Base-by-base conservation (phyloP, 345 rosid genomes). In the Anastatica hierochuntica region DNA sequence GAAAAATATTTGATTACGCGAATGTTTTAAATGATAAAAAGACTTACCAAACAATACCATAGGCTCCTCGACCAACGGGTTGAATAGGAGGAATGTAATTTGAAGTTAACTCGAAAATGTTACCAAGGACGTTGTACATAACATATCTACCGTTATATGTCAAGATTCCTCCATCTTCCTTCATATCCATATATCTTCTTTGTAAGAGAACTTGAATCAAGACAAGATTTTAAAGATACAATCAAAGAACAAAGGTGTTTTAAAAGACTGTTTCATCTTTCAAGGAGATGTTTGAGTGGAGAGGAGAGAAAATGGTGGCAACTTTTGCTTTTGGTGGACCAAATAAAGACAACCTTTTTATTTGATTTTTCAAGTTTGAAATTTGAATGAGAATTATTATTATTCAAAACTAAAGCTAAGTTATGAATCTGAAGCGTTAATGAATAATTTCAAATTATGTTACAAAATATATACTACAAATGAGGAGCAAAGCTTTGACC, bases 61-160 rank as follows among this genome's bases (percentile, higher is more conserved):
- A 80, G 11, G 97, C 88, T 35, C 95, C 97, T 56, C 84, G 92
- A 53, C 97, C 95, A 4, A 88, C 73, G 2, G 95, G 80, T n/a
- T 79, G 76, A 42, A 88, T 67, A 14, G 88, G 97, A 75, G 97
- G 97, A 34, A 76, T 71, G 47, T 88, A 88, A 67, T 88, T 82
- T 29, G 87, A 78, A 24, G 90, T 53, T 27, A 88, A 72, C 46
- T 74, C 75, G 53, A 88, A 88, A 41, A 72, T 65, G 66, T 68
- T 84, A 31, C 97, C 95, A 5, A 80, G 70, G 33, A 88, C 71
- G 50, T 79, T 77, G 62, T 80, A 79, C 70, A 72, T 73, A 2
- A 80, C 75, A 56, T 77, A 85, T 63, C 71, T 74, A 19, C 84
- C 96, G 8, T 71, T 53, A 33, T 54, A 44, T 8, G 72, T 53